Evolutionary conservation across 805 yeast species (phyloP), one percentile per base, ranked within the genome.

Genomic region (Yueomyces sinensis): DNA sequence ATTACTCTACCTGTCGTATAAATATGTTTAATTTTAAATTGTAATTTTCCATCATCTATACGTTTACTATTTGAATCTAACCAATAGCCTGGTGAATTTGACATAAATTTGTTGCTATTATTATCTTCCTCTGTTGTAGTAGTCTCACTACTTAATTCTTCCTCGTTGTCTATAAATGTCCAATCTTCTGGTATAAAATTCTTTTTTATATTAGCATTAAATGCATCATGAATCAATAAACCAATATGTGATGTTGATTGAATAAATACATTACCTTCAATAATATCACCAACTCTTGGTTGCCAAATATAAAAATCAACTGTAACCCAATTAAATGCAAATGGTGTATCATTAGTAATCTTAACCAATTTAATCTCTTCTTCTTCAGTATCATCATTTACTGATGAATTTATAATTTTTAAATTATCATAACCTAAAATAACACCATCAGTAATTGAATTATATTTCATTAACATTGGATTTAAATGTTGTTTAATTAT

Each of bases 171-270:
- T 35, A 82, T 68, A 58, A 89, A 91, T 24, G 65, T 64, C 98
- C 98, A 91, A 32, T 65, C 70, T 29, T 63, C 60, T n/a, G 98
- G 98, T 40, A 91, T 86, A 46, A 74, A 76, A 52, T 70, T 76
- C 53, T 82, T 76, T 58, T 82, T 83, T 42, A 91, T 83, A 31
- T 89, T 76, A 17, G 96, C 96, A 59, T 91, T 91, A 64, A 91
- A 91, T 1, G 94, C 83, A 59, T 91, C 97, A 54, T 83, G 87
- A 33, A 91, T 67, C 43, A 91, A 68, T 40, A 91, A 65, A 40
- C 96, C 97, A 47, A 91, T 80, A 54, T 91, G 98, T 6, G 95
- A 79, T 14, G 94, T 94, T 3, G 95, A 78, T 62, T 89, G 96
- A 72, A 89, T 76, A 62, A 83, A 84, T 36, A 80, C 70, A 65